A percentile compares a stretch with the other conserved stretches of the same genome.
phyloP scores from a whole-genome alignment of 2,329 filamentous ascomycete species.

The Daldinia eschscholtzii region DNA sequence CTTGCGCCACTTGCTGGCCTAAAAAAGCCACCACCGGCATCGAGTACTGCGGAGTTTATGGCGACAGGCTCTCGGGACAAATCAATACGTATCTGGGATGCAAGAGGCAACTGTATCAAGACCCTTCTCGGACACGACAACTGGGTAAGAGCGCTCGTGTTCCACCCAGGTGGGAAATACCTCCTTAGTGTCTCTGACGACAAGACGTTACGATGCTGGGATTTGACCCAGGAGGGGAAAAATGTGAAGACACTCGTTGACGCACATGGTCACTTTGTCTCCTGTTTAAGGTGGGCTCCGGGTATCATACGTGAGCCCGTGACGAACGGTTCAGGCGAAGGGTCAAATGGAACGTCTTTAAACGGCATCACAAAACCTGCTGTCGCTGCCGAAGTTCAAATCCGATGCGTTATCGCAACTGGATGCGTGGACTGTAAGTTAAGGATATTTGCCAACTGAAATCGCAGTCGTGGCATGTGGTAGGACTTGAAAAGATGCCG shows the following conservation, averaged over 20 bases:
- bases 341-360: constrained; percentile 57
- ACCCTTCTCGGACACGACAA: constrained; percentile 92
- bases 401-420: constrained; percentile 88
- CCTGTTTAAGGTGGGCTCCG: constrained; percentile 89
- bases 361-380: constrained; percentile 63
- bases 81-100: constrained; percentile 90
- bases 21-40: constrained; percentile 82
- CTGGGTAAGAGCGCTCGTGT: constrained; percentile 88
- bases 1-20: constrained; percentile 82
- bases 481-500: constrained; percentile 15
- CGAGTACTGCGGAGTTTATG: constrained; percentile 85
- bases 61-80: constrained; percentile 93
- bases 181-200: constrained; percentile 88
- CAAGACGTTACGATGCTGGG: constrained; percentile 94
- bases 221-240: constrained; percentile 88
- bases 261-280: constrained; percentile 86
- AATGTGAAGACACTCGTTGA: constrained; percentile 86
- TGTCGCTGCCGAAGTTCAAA: constrained; percentile 68
- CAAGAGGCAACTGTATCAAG: constrained; percentile 85
- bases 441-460: constrained; percentile 77
- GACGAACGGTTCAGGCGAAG: constrained; percentile 57
- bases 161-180: constrained; percentile 93
- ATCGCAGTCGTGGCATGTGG: constrained; percentile 10
- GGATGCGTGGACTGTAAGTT: constrained; percentile 86
- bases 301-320: constrained; percentile 73